phyloP scores from a whole-genome alignment of 2,329 filamentous ascomycete genomes.

The Ceratocystiopsis brevicomis region DNA sequence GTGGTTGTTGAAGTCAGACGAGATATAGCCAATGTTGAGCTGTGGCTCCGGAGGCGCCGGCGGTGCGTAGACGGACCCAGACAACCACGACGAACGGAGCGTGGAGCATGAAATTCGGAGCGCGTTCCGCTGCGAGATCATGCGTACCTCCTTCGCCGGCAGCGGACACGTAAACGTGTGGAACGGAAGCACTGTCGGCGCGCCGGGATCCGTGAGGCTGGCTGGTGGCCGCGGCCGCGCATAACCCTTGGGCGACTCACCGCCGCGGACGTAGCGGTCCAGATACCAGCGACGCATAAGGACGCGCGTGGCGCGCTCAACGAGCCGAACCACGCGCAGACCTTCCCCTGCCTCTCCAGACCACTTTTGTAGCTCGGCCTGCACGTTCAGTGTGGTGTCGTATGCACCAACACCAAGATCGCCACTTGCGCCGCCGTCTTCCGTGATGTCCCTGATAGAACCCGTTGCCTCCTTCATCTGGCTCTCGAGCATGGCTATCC shows the following conservation, averaged over 20 bases:
- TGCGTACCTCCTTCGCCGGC: constrained; percentile 74
- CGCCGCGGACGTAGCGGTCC: constrained; percentile 50
- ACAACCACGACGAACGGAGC: constrained; percentile 70
- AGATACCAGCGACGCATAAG: constrained; percentile 76
- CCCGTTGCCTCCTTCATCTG: constrained; percentile 22
- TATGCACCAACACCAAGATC: background rate
- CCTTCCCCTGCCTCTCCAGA: constrained; percentile 70
- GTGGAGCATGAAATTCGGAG: constrained; percentile 84
- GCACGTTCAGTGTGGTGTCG: constrained; percentile 15
- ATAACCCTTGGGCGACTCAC: constrained; percentile 42
- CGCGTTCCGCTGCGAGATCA: constrained; percentile 89
- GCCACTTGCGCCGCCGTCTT: background rate
- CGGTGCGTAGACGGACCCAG: constrained; percentile 62
- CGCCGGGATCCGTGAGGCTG: constrained; percentile 58
- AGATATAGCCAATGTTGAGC: constrained; percentile 88
- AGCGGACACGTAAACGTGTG: constrained; percentile 94
- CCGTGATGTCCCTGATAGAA: background rate
- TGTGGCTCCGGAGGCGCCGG: constrained; percentile 64
- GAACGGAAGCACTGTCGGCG: constrained; percentile 88
- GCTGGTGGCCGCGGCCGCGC: constrained; percentile 53
- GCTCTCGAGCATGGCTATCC: constrained; percentile 30
- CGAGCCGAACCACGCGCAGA: constrained; percentile 59
- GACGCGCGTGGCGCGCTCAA: constrained; percentile 66
- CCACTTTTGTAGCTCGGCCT: constrained; percentile 36
- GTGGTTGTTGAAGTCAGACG: constrained; percentile 98